Percentiles rank a stretch among this genome's conserved stretches.
These are phyloP conservation scores for Lipomyces sp. DNA, from an alignment of 805 yeast genomes.

Conservation along the genomic window DNA sequence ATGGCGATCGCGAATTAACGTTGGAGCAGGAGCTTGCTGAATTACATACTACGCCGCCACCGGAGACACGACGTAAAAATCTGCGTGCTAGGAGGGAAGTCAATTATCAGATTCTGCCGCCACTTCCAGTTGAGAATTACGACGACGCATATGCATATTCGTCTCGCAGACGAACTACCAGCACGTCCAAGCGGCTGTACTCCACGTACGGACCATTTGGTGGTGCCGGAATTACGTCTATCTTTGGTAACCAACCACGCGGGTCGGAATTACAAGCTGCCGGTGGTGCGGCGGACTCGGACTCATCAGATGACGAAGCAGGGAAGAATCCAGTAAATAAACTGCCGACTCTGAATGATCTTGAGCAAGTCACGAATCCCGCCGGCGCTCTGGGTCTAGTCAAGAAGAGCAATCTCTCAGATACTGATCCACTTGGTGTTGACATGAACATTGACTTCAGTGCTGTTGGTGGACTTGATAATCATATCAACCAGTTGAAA, in stretches of 20 bases:
- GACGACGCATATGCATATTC: conserved; percentile 34
- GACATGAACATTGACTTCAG: conserved; percentile 84
- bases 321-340: conserved; percentile 42
- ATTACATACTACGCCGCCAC: conserved; percentile 56
- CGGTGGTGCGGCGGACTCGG: conserved; percentile 48
- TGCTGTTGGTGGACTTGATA: conserved; percentile 89
- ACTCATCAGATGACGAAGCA: conserved; percentile 54
- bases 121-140: conserved; percentile 51
- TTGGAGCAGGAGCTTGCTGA: conserved; percentile 70
- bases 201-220: conserved; percentile 99
- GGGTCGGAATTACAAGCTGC: conserved; percentile 48
- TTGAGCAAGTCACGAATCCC: conserved; percentile 40
- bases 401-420: conserved; percentile 71
- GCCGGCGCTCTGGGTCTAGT: conserved; percentile 40
- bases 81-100: conserved; percentile 72
- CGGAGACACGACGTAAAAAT: conserved; percentile 50
- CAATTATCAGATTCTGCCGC: conserved; percentile 84
- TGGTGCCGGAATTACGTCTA: conserved; percentile 86
- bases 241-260: conserved; percentile 62
- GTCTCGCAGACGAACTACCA: conserved; percentile 37
- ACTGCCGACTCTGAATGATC: conserved; percentile 27
- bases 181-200: conserved; percentile 67
- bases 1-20: conserved; percentile 42
- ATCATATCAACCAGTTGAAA: conserved; percentile 86
- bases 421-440: conserved; percentile 90